Conservation (phyloP, 305 asterid genomes). For the Striga hermonthica region DNA sequence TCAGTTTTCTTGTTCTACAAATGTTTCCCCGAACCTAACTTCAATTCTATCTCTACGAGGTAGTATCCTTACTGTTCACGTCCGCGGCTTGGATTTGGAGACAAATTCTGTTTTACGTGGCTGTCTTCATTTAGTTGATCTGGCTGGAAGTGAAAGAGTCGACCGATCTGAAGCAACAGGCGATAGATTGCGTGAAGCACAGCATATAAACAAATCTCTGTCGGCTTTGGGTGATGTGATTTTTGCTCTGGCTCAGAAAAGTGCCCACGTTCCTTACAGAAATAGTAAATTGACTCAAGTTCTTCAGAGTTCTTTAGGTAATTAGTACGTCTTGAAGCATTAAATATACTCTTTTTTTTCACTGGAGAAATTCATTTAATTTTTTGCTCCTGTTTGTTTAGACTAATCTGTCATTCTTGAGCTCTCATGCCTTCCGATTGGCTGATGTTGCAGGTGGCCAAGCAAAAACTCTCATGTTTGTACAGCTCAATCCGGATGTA, state of each 20-base stretch:
- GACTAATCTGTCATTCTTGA: slow-evolving; percentile 23
- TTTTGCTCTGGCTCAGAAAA: slow-evolving; percentile 79
- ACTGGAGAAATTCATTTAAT: slow-evolving; percentile 9
- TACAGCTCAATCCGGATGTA: slow-evolving; percentile 90
- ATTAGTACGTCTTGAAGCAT: slow-evolving; percentile 25
- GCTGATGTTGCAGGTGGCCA: slow-evolving; percentile 67
- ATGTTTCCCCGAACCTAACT: slow-evolving; percentile 28
- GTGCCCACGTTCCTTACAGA: slow-evolving; percentile 87
- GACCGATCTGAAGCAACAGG: slow-evolving; percentile 93
- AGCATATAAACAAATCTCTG: slow-evolving; percentile 86
- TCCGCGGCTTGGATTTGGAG: slow-evolving; percentile 82
- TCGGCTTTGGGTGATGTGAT: slow-evolving; percentile 99
- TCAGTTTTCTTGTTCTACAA: slow-evolving; percentile 10
- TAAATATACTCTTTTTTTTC: slow-evolving; percentile 5
- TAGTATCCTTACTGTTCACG: slow-evolving; percentile 94
- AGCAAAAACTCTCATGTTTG: slow-evolving; percentile 96
- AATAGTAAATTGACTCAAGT: slow-evolving; percentile 95
- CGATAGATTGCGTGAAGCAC: slow-evolving; percentile 93
- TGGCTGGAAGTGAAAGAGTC: slow-evolving; percentile 98
- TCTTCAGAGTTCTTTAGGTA: slow-evolving; percentile 96
- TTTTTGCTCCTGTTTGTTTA: not conserved
- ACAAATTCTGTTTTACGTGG: slow-evolving; percentile 73
- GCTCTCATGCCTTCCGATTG: slow-evolving; percentile 13
- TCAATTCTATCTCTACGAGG: slow-evolving; percentile 30
- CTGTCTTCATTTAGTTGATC: slow-evolving; percentile 92